phyloP scores from a whole-genome alignment of 176 grass and related monocot species.

The Chloris gayana region DNA sequence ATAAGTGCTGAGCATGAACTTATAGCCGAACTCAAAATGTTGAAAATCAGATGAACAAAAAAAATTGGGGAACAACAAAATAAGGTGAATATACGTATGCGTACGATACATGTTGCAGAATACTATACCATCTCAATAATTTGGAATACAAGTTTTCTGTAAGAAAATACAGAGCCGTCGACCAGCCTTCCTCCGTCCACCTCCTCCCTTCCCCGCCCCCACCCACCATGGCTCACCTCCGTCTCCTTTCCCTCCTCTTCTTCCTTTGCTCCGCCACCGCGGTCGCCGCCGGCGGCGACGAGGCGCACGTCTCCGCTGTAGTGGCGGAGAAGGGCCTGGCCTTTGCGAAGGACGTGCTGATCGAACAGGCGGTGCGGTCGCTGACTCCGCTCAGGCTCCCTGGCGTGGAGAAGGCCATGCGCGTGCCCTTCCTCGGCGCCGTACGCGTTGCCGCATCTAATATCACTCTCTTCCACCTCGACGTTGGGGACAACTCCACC shows the following conservation, averaged over 20 bases:
- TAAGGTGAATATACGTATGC: not conserved
- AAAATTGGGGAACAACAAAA: too few relatives aligned
- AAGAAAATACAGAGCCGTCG: not conserved
- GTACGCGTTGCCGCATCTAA: slow-evolving; percentile 60
- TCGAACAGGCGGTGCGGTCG: slow-evolving; percentile 63
- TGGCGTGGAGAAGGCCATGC: slow-evolving; percentile 64
- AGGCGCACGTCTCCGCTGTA: slow-evolving; percentile 60
- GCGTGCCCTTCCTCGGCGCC: slow-evolving; percentile 63
- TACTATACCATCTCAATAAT: not conserved
- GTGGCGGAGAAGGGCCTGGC: slow-evolving; percentile 61
- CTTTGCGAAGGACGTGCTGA: slow-evolving; percentile 77
- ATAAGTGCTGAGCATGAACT: not conserved
- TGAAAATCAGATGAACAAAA: too few relatives aligned
- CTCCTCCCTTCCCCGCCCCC: not conserved
- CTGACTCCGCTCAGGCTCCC: slow-evolving; percentile 71
- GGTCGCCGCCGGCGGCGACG: not conserved
- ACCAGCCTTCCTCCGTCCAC: not conserved
- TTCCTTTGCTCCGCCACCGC: slow-evolving; percentile 13
- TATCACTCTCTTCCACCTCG: slow-evolving; percentile 69
- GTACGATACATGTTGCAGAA: not conserved
- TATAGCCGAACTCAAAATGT: not conserved
- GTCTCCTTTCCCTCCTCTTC: slow-evolving; percentile 15
- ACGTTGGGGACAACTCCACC: slow-evolving; percentile 60
- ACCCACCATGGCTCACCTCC: slow-evolving; percentile 38
- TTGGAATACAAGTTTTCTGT: not conserved